Conservation (phyloP, 257 asterid species). For the Eustoma russellianum region DNA sequence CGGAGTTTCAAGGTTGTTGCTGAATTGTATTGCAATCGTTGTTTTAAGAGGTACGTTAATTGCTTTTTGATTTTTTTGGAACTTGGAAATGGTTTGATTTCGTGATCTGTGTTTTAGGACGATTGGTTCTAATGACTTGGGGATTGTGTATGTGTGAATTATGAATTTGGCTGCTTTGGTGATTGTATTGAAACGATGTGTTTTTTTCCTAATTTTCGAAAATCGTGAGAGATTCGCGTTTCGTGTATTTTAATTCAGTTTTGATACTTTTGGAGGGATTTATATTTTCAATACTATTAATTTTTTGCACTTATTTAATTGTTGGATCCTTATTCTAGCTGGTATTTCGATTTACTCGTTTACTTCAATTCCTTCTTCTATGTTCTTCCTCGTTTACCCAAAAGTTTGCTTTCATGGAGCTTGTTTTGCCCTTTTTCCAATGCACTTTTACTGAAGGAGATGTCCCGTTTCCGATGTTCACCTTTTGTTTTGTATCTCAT, state of each 20-base stretch:
- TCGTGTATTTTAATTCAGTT: not conserved
- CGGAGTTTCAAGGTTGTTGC: slow-evolving; percentile 7
- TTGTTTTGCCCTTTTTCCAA: not conserved
- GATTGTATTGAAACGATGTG: slow-evolving; percentile 7
- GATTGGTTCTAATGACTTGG: not conserved
- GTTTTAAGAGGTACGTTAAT: slow-evolving; percentile 5
- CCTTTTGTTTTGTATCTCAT: not conserved
- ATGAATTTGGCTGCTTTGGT: slow-evolving; percentile 9
- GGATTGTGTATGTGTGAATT: not conserved
- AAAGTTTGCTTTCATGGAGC: too few relatives aligned
- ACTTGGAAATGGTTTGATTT: not conserved
- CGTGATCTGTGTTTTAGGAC: not conserved
- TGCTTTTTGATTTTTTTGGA: not conserved
- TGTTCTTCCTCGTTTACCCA: too few relatives aligned
- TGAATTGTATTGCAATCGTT: not conserved
- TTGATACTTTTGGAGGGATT: slow-evolving; percentile 8
- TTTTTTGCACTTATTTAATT: slow-evolving; percentile 3
- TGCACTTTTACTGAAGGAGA: too few relatives aligned
- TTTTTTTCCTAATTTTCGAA: slow-evolving; percentile 11
- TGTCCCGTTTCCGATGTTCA: not conserved
- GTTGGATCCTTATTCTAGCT: slow-evolving; percentile 12
- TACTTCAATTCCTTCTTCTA: not conserved
- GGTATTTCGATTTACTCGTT: not conserved
- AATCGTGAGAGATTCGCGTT: slow-evolving; percentile 11
- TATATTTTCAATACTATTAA: slow-evolving; percentile 16